Conservation (phyloP, 208 protist species). For the Zelonia costaricensis region DNA sequence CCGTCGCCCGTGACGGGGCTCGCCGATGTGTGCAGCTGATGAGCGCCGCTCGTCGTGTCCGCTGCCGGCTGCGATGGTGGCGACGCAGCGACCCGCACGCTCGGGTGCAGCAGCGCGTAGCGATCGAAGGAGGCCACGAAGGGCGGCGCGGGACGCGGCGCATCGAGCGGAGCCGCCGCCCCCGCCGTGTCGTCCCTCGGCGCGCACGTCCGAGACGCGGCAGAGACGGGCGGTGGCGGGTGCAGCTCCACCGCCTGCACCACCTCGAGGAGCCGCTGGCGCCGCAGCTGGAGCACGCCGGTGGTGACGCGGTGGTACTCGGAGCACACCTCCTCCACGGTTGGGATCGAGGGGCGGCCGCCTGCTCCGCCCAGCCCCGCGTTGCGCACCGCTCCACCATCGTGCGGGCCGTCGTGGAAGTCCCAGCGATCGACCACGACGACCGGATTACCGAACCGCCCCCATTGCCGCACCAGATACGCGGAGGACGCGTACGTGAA, state of each 20-base stretch:
- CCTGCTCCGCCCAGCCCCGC: not conserved
- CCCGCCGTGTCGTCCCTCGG: too few species aligned
- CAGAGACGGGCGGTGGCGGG: too few species aligned
- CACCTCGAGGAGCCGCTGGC: slow-evolving; percentile 17
- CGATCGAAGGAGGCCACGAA: slow-evolving; percentile 30
- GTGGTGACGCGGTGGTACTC: slow-evolving; percentile 34
- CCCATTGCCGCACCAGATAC: slow-evolving; percentile 54
- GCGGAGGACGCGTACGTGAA: slow-evolving; percentile 38
- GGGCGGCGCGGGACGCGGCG: slow-evolving; percentile 1
- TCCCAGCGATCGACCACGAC: slow-evolving; percentile 62
- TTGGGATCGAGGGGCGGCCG: slow-evolving; percentile 6
- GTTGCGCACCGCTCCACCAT: not conserved
- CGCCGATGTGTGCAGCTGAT: too few species aligned
- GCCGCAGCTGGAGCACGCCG: slow-evolving; percentile 24
- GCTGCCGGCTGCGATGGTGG: not conserved
- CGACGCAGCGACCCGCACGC: not conserved
- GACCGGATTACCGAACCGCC: slow-evolving; percentile 60
- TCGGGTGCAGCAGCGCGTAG: slow-evolving; percentile 23
- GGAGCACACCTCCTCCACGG: slow-evolving; percentile 28
- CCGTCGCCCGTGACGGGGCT: too few species aligned
- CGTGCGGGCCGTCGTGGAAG: not conserved
- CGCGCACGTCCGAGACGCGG: too few species aligned
- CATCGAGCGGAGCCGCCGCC: not conserved
- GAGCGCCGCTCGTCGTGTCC: not conserved
- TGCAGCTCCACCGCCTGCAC: not conserved